Base-by-base conservation (phyloP, 345 rosid species). In the Eucalyptus urophylla region DNA sequence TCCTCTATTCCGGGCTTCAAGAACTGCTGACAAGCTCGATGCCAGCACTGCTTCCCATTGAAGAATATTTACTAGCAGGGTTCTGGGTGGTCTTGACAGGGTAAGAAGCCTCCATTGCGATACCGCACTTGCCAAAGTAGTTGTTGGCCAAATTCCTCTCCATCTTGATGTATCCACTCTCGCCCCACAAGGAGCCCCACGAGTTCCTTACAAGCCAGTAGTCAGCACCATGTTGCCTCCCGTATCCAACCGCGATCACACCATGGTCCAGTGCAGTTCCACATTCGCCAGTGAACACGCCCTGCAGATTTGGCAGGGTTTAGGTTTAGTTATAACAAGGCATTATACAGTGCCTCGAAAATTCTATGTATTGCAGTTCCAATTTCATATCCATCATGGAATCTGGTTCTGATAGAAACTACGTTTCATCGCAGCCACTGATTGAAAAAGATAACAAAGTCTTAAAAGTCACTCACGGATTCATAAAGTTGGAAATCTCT, bases 401-500 rank as follows among this genome's bases (percentile, higher is more conserved):
- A 76, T 76, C 27, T 76, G 5, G 54, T 47, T 51, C 56, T 27
- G 56, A 47, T 47, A 29, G 87, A 51, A 45, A 45, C 87, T 47
- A n/a, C 14, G 17, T 45, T 85, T 49, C 51, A 85, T 27, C 14
- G 22, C 87, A 49, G 54, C 87, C 58, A 19, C 87, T 27, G 27
- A 31, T 15, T 47, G 33, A 51, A 47, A 24, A 40, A 76, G 45
- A 72, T 12, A 16, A 47, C 43, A 43, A 51, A 56, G 49, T 87
- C 65, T 4, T 49, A 60, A 31, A 27, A 45, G 49, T 49, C 4
- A 45, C 91, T 92, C 93, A 97, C 99, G 86, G 99, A 96, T 44
- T 93, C 89, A 88, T 98, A 98, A 65, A 95, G 93, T 88, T 98
- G 99, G 90, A 97, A 96, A 17, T 89, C 91, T 85, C 96, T 93